phyloP scores from a whole-genome alignment of 257 asterid species.

The Galeopsis tetrahit region DNA sequence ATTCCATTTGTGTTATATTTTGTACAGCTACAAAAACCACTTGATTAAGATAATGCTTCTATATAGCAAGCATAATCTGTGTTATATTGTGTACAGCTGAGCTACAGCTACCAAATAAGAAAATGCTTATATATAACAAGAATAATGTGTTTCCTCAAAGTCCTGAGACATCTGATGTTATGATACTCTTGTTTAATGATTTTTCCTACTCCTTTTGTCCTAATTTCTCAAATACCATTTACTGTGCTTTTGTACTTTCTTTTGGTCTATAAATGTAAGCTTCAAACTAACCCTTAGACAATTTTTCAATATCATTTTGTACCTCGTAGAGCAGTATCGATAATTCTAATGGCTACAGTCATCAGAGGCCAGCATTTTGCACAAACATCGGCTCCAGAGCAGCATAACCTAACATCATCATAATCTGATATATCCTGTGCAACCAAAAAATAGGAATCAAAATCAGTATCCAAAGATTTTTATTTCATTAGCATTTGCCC shows the following conservation, averaged over 20 bases:
- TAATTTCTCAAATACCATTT: background rate
- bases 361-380: constrained; percentile 92
- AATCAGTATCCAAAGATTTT: constrained; percentile 18
- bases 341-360: constrained; percentile 89
- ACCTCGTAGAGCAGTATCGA: constrained; percentile 96
- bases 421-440: constrained; percentile 90
- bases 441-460: constrained; percentile 19
- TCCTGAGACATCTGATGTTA: background rate
- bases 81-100: background rate
- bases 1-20: background rate
- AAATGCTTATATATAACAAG: background rate
- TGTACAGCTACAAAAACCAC: constrained; percentile 3
- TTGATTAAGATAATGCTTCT: background rate
- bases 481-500: constrained; percentile 10
- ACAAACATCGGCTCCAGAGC: constrained; percentile 96
- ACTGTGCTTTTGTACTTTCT: background rate
- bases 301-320: constrained; percentile 20
- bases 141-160: background rate
- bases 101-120: background rate
- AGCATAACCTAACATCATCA: constrained; percentile 96
- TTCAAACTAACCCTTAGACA: constrained; percentile 17
- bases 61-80: background rate
- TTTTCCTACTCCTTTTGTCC: constrained; percentile 9
- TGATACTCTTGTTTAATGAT: background rate
- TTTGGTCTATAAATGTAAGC: constrained; percentile 3